Base-by-base conservation (phyloP, 1,284 basidiomycete genomes). In the Mycena sp. region DNA sequence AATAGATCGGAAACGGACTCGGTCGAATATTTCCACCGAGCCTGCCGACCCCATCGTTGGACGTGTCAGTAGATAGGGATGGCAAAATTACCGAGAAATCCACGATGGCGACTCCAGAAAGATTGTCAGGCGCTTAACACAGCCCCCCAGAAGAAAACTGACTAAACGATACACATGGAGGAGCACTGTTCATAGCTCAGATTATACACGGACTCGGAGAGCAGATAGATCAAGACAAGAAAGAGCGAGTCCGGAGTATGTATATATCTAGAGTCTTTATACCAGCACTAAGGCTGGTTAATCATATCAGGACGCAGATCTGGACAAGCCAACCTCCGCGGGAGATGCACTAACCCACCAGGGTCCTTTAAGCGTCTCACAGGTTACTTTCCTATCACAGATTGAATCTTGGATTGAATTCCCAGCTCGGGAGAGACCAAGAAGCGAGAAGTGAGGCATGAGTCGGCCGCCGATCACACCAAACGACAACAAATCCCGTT, bases 121-220 rank as follows among this genome's bases (percentile, higher is more conserved):
- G 63, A 35, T 37, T 6, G 46, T 41, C 28, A 63, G 41, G 25
- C 10, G 50, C 32, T 19, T 38, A 46, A 38, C 35, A 63, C 58
- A 45, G 52, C 51, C 52, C 56, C 58, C 37, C 32, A 37, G 16
- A n/a, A 17, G 23, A 58, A 3, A 16, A 83, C 88, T 57, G 66
- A 91, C 90, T 91, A 81, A 90, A 91, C 29, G 90, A 91, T 48
- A 90, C 81, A 69, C 83, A 84, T 26, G 88, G 86, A 6, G 85
- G 81, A 23, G 44, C 52, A 21, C 41, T 60, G 48, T 65, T 61
- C 63, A 65, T 65, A n/a, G 41, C 93, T 80, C 26, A 93, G 80
- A 59, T 93, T 90, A 28, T 81, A 80, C 43, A 91, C 84, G n/a
- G n/a, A n/a, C n/a, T n/a, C n/a, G n/a, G n/a, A n/a, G n/a, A n/a